Conservation (phyloP, 768 basidiomycete genomes). For the Russula sp. region DNA sequence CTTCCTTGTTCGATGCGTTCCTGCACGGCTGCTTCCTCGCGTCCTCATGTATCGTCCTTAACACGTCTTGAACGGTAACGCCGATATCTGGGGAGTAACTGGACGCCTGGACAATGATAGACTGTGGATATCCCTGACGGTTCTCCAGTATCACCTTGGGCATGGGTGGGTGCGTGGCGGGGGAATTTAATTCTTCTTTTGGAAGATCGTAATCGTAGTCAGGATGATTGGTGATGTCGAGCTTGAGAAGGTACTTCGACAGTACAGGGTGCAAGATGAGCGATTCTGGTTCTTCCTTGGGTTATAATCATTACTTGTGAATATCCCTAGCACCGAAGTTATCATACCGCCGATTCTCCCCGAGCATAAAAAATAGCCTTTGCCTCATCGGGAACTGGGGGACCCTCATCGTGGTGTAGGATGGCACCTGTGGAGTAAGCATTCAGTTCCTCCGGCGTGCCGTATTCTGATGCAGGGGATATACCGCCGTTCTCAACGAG, state of each 20-base stretch:
- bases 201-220: too few species aligned
- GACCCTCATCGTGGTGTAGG: background rate
- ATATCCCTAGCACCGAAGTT: background rate
- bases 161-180: constrained; percentile 3
- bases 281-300: constrained; percentile 5
- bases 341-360: background rate
- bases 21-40: background rate
- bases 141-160: constrained; percentile 4
- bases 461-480: background rate
- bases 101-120: background rate
- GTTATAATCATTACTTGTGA: background rate
- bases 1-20: background rate
- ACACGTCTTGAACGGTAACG: too few species aligned
- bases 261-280: constrained; percentile 2
- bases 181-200: constrained; percentile 1
- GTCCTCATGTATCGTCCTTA: too few species aligned
- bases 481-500: constrained; percentile 6
- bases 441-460: background rate
- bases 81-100: background rate
- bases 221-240: too few species aligned
- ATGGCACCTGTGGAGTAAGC: background rate
- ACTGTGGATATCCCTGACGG: constrained; percentile 5
- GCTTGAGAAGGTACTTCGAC: too few species aligned
- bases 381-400: background rate
- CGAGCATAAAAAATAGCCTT: constrained; percentile 3